Conservation (phyloP, 257 asterid species). For the Ajuga chamaepitys region DNA sequence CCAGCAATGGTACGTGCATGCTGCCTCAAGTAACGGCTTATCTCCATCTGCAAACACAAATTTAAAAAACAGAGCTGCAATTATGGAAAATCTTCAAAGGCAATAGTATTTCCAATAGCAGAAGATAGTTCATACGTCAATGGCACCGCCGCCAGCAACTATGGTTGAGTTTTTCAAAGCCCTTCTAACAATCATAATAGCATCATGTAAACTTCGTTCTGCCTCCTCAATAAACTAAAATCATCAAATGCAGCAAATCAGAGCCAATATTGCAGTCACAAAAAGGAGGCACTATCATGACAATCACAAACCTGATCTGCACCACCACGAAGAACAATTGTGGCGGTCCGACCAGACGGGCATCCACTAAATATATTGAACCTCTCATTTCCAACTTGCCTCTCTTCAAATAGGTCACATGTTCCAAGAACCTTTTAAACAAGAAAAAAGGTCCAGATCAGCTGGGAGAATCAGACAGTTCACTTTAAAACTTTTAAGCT, state of each 20-base stretch:
- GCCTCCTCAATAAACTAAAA: conserved; percentile 63
- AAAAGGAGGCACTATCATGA: neutral
- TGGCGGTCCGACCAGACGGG: conserved; percentile 81
- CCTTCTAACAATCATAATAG: conserved; percentile 78
- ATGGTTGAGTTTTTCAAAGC: conserved; percentile 82
- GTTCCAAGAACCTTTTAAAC: conserved; percentile 65
- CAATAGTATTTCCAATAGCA: neutral
- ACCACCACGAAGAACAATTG: conserved; percentile 95
- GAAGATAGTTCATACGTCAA: conserved; percentile 51
- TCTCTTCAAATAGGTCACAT: conserved; percentile 84
- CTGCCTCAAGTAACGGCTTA: conserved; percentile 80
- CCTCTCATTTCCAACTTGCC: conserved; percentile 92
- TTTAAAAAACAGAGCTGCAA: neutral
- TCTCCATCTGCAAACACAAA: conserved; percentile 59
- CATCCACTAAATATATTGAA: conserved; percentile 92
- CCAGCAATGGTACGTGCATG: conserved; percentile 88
- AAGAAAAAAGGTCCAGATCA: conserved; percentile 4
- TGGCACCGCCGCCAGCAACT: conserved; percentile 95
- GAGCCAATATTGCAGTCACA: conserved; percentile 6
- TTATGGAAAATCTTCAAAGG: neutral
- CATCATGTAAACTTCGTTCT: conserved; percentile 69
- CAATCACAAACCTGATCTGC: conserved; percentile 75
- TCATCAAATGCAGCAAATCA: conserved; percentile 23
- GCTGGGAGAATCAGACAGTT: neutral
- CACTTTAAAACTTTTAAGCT: neutral